Conservation (phyloP, 2,329 filamentous ascomycete genomes). For the Huntiella decipiens region DNA sequence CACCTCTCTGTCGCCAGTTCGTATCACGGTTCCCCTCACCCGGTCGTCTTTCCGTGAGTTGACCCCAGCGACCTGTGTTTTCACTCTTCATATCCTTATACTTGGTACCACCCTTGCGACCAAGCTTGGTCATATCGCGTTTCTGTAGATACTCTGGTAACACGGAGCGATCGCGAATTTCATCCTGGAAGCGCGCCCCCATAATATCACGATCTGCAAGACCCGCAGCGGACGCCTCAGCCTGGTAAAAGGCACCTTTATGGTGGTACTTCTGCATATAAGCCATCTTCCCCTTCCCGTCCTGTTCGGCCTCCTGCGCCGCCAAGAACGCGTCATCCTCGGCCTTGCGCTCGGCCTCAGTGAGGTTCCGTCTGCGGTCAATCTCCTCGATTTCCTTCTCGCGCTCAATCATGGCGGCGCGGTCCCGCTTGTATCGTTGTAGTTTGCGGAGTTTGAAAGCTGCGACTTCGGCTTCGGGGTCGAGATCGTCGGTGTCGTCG, state of each 20-base stretch:
- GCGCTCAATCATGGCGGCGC: constrained; percentile 62
- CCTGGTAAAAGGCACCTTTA: constrained; percentile 87
- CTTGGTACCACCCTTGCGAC: constrained; percentile 75
- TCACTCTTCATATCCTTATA: constrained; percentile 78
- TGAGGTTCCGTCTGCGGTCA: constrained; percentile 72
- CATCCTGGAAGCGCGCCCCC: constrained; percentile 65
- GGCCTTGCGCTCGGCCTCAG: constrained; percentile 62
- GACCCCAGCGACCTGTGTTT: constrained; percentile 78
- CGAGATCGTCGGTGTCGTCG: constrained; percentile 72
- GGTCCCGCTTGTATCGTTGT: constrained; percentile 68
- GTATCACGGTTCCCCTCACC: constrained; percentile 16
- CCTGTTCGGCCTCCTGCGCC: constrained; percentile 62
- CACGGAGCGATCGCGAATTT: constrained; percentile 61
- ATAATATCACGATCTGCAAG: constrained; percentile 70
- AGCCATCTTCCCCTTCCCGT: constrained; percentile 57
- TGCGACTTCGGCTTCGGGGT: constrained; percentile 73
- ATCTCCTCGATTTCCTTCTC: constrained; percentile 79
- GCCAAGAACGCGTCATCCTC: constrained; percentile 69
- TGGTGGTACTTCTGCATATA: constrained; percentile 96
- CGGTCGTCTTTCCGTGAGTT: constrained; percentile 31
- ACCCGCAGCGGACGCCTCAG: constrained; percentile 56
- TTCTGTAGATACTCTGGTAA: constrained; percentile 85
- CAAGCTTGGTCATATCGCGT: constrained; percentile 81
- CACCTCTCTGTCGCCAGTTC: constrained; percentile 15
- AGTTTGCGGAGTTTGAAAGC: constrained; percentile 91